Conservation (phyloP, 371 early-diverging fungal genomes). For the Smittium mucronatum region DNA sequence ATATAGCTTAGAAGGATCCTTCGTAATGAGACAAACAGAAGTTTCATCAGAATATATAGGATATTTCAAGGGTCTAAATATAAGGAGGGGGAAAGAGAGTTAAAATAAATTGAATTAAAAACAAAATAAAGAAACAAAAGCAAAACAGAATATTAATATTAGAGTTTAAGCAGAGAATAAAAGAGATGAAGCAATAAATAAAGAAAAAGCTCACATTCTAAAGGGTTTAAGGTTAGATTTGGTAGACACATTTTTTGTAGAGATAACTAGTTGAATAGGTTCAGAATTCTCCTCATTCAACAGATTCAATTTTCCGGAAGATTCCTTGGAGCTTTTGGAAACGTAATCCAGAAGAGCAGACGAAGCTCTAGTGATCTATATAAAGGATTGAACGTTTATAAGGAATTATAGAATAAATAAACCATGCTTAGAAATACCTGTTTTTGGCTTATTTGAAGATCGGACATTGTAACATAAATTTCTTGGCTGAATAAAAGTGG, state of each 20-base stretch:
- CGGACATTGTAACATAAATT: no score
- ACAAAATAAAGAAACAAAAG: no score
- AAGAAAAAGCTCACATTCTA: neutral
- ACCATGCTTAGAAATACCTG: no score
- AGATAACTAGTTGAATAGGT: neutral
- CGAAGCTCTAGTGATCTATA: neutral
- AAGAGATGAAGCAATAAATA: no score
- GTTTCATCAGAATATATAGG: conserved; percentile 37
- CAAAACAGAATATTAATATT: no score
- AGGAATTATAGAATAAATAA: no score
- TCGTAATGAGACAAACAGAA: conserved; percentile 69
- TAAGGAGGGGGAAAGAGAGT: no score
- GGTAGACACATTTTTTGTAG: neutral
- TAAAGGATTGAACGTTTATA: no score
- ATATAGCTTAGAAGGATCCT: conserved; percentile 62
- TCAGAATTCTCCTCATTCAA: neutral
- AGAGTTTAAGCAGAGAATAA: no score
- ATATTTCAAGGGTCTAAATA: conserved; percentile 35
- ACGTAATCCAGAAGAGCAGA: neutral
- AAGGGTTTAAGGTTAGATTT: neutral
- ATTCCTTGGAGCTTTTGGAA: neutral
- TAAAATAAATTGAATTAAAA: no score
- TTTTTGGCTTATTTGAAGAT: no score
- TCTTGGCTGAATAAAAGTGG: no score
- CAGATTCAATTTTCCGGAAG: neutral